A percentile compares a stretch with the other conserved stretches of the same genome.
phyloP scores from a whole-genome alignment of 2,329 filamentous ascomycete genomes.

The Dothideomycetes sp. region DNA sequence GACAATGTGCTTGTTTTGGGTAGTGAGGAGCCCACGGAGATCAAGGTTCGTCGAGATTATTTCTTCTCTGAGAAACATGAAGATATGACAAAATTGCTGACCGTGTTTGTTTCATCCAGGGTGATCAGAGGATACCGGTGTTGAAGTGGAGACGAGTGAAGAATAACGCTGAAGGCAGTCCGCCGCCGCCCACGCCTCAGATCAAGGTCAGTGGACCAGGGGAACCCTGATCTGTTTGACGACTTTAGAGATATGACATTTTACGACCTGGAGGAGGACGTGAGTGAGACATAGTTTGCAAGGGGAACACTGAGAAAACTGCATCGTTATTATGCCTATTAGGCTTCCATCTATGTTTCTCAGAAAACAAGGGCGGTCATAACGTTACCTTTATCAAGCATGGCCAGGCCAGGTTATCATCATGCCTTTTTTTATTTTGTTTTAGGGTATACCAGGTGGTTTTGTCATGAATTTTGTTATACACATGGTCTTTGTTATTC shows the following conservation, averaged over 20 bases:
- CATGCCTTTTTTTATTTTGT: background rate
- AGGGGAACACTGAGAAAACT: no score
- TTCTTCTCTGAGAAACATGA: background rate
- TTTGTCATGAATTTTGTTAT: no score
- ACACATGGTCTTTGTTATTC: background rate
- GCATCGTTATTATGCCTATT: no score
- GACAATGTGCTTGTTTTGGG: slow-evolving; percentile 30
- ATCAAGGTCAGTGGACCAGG: slow-evolving; percentile 32
- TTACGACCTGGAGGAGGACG: no score
- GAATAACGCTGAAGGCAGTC: slow-evolving; percentile 24
- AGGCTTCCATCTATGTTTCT: no score
- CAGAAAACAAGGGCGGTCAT: no score
- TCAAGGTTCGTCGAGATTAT: slow-evolving; percentile 23
- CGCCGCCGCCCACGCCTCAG: slow-evolving; percentile 28
- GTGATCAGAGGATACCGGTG: slow-evolving; percentile 29
- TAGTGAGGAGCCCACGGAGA: slow-evolving; percentile 30
- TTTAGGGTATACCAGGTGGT: slow-evolving; percentile 9
- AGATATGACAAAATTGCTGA: background rate
- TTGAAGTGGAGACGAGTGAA: slow-evolving; percentile 28
- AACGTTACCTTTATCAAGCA: no score
- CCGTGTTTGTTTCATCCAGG: slow-evolving; percentile 18
- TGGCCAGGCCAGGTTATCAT: slow-evolving; percentile 7
- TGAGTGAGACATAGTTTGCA: no score
- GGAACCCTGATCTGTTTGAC: slow-evolving; percentile 27
- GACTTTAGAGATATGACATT: no score